Evolutionary conservation across 768 basidiomycete genomes (phyloP).

Genomic region (Mycena rosella): DNA sequence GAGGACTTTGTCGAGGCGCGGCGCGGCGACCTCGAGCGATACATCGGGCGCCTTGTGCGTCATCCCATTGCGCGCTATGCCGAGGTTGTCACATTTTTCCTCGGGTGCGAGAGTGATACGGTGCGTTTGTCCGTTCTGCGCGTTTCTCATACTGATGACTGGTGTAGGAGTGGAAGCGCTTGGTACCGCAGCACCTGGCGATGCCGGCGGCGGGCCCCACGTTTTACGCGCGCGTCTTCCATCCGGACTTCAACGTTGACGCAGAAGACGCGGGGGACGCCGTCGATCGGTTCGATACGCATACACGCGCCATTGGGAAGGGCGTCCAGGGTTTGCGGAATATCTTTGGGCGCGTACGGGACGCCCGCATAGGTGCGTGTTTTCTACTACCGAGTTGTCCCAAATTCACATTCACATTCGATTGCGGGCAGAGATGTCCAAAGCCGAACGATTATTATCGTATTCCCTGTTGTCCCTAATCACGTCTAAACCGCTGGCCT

Average conservation of each 20-base stretch:
- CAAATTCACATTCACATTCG: not conserved
- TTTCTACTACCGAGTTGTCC: not conserved
- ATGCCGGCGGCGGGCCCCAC: slow-evolving; percentile 77
- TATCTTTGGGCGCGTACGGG: slow-evolving; percentile 72
- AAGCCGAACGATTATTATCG: slow-evolving; percentile 78
- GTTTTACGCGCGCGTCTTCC: slow-evolving; percentile 85
- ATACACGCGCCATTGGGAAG: slow-evolving; percentile 74
- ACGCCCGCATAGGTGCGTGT: slow-evolving; percentile 73
- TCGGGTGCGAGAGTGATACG: slow-evolving; percentile 79
- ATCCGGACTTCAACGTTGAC: slow-evolving; percentile 89
- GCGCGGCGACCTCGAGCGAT: slow-evolving; percentile 84
- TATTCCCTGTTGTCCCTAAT: slow-evolving; percentile 82
- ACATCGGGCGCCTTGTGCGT: slow-evolving; percentile 74
- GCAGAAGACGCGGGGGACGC: slow-evolving; percentile 73
- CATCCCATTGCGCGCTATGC: slow-evolving; percentile 85
- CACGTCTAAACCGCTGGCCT: slow-evolving; percentile 72
- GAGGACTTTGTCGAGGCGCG: slow-evolving; percentile 87
- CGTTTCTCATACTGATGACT: slow-evolving; percentile 14
- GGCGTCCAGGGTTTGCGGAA: slow-evolving; percentile 77
- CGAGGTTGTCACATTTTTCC: slow-evolving; percentile 84
- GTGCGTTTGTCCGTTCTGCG: slow-evolving; percentile 57
- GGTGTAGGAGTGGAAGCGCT: slow-evolving; percentile 77
- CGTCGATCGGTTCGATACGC: slow-evolving; percentile 72
- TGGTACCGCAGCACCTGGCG: slow-evolving; percentile 70
- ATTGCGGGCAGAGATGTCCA: slow-evolving; percentile 74